A percentile compares a stretch with the other conserved stretches of the same genome.
Conservation (phyloP, 2,329 filamentous ascomycete species). For the Arachnomyces sp. region DNA sequence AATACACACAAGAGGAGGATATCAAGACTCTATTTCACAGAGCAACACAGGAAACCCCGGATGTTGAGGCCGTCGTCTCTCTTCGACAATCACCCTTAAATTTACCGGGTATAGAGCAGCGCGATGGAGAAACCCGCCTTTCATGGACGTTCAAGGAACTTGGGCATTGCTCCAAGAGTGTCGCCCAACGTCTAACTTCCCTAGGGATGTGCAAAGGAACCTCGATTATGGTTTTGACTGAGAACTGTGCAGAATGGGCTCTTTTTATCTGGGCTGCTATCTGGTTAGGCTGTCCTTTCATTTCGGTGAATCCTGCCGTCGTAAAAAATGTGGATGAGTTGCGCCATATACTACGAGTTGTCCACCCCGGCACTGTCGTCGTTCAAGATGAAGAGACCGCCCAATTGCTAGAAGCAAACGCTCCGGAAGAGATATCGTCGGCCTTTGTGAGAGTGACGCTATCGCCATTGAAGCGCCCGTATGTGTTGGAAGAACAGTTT, state of each 20-base stretch:
- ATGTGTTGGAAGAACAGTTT: no score
- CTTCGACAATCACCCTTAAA: neutral
- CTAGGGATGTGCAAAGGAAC: constrained; percentile 1
- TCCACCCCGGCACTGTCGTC: neutral
- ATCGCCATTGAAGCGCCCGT: neutral
- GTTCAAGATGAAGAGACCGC: neutral
- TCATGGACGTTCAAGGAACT: no score
- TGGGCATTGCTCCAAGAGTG: no score
- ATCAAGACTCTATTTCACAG: neutral
- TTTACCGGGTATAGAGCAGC: neutral
- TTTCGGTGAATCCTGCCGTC: constrained; percentile 26
- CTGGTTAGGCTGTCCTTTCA: constrained; percentile 27
- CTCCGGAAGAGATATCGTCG: no score
- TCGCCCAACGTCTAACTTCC: neutral
- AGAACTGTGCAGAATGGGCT: constrained; percentile 34
- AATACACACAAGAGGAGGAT: neutral
- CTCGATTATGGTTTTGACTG: constrained; percentile 22
- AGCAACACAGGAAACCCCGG: neutral
- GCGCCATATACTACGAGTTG: neutral
- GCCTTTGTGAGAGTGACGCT: neutral
- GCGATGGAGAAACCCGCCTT: no score
- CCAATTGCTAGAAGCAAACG: no score
- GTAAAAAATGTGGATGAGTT: constrained; percentile 6
- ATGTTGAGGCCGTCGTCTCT: constrained; percentile 1
- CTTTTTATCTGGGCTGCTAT: constrained; percentile 32